Evolutionary conservation across 208 protist genomes (phyloP).

Genomic region (Borovskyia barvae): DNA sequence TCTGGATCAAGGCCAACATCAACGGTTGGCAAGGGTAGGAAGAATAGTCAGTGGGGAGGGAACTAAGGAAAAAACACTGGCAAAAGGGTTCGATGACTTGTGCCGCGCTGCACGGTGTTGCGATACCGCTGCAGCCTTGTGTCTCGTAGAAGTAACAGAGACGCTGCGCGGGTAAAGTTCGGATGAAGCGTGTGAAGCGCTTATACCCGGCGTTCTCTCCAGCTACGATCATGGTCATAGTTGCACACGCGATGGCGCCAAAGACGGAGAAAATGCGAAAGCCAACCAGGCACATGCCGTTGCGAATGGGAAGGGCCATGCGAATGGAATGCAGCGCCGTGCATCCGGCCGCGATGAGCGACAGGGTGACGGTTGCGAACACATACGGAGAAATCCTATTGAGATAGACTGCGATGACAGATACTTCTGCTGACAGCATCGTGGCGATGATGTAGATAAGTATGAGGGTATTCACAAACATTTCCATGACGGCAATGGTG

Average conservation of each 20-base stretch:
- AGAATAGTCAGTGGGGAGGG: neutral
- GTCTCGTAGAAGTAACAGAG: constrained; percentile 21
- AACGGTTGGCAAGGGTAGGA: constrained; percentile 1
- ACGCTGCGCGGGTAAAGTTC: neutral
- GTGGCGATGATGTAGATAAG: constrained; percentile 30
- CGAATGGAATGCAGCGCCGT: constrained; percentile 46
- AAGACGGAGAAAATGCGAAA: constrained; percentile 21
- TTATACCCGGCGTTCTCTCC: constrained; percentile 19
- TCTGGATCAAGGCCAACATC: constrained; percentile 8
- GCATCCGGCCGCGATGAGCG: constrained; percentile 23
- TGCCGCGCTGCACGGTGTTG: constrained; percentile 11
- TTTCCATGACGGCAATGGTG: constrained; percentile 44
- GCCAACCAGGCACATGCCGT: constrained; percentile 3
- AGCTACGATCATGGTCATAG: constrained; percentile 42
- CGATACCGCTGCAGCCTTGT: constrained; percentile 49
- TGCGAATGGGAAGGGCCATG: constrained; percentile 43
- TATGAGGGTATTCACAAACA: constrained; percentile 29
- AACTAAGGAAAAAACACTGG: neutral
- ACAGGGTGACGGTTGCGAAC: constrained; percentile 24
- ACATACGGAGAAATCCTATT: constrained; percentile 28
- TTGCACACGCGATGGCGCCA: constrained; percentile 26
- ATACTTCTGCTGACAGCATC: constrained; percentile 7
- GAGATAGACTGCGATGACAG: constrained; percentile 36
- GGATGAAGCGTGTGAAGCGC: neutral
- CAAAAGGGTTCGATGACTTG: neutral